These are phyloP conservation scores for Citrullus colocynthis DNA, from an alignment of 306 rosid species.

Conservation along the genomic window DNA sequence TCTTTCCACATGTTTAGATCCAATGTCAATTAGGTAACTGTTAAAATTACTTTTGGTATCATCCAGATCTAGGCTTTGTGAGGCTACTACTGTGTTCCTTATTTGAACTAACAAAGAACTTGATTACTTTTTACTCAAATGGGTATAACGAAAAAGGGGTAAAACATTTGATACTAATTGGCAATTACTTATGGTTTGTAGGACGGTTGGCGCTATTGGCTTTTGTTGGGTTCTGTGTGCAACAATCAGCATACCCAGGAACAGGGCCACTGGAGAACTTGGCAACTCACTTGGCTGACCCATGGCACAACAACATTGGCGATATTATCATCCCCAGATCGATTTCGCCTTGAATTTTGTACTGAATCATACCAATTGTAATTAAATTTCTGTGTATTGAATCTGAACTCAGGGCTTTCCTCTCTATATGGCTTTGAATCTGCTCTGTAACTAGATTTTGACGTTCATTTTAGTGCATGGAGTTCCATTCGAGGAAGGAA, in stretches of 20 bases:
- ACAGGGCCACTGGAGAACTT: constrained; percentile 98
- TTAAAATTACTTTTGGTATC: not conserved
- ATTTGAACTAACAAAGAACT: too few species aligned
- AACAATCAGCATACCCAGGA: constrained; percentile 95
- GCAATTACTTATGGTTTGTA: not conserved
- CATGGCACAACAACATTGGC: constrained; percentile 99
- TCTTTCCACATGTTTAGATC: not conserved
- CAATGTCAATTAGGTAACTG: not conserved
- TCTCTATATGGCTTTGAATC: not conserved
- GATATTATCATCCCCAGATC: constrained; percentile 53
- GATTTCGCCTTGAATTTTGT: constrained; percentile 18
- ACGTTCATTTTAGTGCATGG: not conserved
- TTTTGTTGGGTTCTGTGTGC: constrained; percentile 77
- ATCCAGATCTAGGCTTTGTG: too few species aligned
- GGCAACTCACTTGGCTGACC: constrained; percentile 99
- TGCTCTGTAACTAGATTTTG: not conserved
- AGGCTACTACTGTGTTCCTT: too few species aligned
- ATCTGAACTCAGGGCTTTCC: not conserved
- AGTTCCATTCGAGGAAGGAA: not conserved
- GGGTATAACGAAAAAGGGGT: too few species aligned
- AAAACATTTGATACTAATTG: not conserved
- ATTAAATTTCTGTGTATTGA: not conserved
- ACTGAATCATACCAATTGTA: not conserved
- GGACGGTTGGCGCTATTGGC: constrained; percentile 94
- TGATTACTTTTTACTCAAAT: not conserved